phyloP scores from a whole-genome alignment of 1,284 basidiomycete species.

The Sutorius eximius region DNA sequence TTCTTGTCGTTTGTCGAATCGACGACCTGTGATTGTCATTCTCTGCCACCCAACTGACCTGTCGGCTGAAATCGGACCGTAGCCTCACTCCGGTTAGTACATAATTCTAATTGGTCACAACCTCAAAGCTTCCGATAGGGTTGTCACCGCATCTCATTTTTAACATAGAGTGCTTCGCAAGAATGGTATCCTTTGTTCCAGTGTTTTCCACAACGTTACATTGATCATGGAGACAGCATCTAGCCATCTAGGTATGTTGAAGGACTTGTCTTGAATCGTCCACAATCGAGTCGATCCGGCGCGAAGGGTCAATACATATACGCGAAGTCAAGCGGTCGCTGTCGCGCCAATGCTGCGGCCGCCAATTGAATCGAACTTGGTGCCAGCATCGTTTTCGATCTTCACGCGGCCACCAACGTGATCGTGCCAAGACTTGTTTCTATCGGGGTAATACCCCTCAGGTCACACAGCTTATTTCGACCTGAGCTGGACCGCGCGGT shows the following conservation, averaged over 20 bases:
- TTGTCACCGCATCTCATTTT: conserved; percentile 18
- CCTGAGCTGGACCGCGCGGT: neutral
- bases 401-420: neutral
- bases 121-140: conserved; percentile 12
- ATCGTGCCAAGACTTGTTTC: conserved; percentile 1
- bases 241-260: neutral
- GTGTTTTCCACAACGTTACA: no score
- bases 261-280: neutral
- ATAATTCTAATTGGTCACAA: neutral
- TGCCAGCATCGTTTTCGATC: neutral
- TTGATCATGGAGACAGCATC: neutral
- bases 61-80: conserved; percentile 10
- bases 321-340: no score
- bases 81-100: conserved; percentile 16
- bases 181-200: neutral
- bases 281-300: neutral
- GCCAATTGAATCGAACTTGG: neutral
- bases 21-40: conserved; percentile 1
- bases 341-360: no score
- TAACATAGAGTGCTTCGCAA: conserved; percentile 19
- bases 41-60: neutral
- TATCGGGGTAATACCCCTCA: neutral
- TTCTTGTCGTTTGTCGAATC: conserved; percentile 1
- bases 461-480: neutral
- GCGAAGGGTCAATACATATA: no score